phyloP scores from a whole-genome alignment of 768 basidiomycete genomes.

The Leccinum truebloodii region DNA sequence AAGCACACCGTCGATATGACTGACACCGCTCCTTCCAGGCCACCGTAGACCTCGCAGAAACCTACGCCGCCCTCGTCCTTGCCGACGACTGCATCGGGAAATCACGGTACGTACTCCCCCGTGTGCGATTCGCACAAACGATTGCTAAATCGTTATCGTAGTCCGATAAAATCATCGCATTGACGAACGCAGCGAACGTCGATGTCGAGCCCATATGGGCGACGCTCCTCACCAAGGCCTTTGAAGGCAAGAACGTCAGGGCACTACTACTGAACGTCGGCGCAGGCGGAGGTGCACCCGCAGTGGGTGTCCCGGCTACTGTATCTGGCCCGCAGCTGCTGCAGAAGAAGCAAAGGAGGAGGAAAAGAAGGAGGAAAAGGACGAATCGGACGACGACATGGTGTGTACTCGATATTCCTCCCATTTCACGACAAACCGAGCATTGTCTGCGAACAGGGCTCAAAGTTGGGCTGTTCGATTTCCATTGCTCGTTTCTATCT shows the following conservation, averaged over 20 bases:
- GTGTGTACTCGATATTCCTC: constrained; percentile 2
- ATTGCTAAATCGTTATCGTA: constrained; percentile 31
- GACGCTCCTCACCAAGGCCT: constrained; percentile 92
- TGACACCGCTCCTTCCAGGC: constrained; percentile 38
- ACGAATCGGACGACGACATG: constrained; percentile 83
- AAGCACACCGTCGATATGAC: background rate
- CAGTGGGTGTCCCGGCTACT: constrained; percentile 53
- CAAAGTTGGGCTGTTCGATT: constrained; percentile 78
- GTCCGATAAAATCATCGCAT: constrained; percentile 90
- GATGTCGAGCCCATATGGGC: constrained; percentile 99
- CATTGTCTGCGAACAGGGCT: constrained; percentile 62
- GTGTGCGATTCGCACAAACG: background rate
- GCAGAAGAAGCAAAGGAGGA: constrained; percentile 77
- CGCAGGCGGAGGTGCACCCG: constrained; percentile 85
- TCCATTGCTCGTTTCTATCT: constrained; percentile 22
- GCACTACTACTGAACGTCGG: constrained; percentile 95
- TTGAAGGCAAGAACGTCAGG: constrained; percentile 97
- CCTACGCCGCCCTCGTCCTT: constrained; percentile 92
- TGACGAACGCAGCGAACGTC: constrained; percentile 79
- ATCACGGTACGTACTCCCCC: constrained; percentile 77
- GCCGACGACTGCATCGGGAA: constrained; percentile 92
- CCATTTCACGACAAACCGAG: background rate
- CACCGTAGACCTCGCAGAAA: constrained; percentile 81
- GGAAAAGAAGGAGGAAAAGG: constrained; percentile 83
- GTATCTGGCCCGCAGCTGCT: constrained; percentile 60